These are phyloP conservation scores for Aspergillus fumigatiaffinis DNA, from an alignment of 2,329 filamentous ascomycete species.

Conservation along the genomic window DNA sequence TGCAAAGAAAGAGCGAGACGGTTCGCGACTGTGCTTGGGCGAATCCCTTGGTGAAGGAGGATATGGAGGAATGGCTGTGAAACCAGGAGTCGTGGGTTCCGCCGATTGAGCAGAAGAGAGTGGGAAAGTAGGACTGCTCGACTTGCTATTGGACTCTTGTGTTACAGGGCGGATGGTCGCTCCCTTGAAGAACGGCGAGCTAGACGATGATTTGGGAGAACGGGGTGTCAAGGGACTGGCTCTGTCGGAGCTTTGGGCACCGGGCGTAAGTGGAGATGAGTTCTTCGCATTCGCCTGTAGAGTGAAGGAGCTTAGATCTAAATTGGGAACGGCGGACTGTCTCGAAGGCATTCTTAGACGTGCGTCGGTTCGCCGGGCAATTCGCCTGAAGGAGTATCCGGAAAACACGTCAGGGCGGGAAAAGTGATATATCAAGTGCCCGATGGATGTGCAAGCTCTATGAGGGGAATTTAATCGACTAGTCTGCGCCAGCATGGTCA, in stretches of 20 bases:
- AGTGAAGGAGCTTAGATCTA: conserved; percentile 34
- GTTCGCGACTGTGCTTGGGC: conserved; percentile 41
- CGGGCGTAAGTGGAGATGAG: conserved; percentile 31
- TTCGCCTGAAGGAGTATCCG: background rate
- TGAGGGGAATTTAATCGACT: background rate
- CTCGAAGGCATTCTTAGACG: conserved; percentile 33
- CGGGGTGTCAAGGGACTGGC: conserved; percentile 35
- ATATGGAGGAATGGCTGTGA: conserved; percentile 45
- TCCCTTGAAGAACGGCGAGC: conserved; percentile 35
- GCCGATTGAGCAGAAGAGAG: conserved; percentile 24
- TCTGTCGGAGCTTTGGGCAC: conserved; percentile 33
- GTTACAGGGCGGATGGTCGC: conserved; percentile 41
- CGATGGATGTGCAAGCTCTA: background rate
- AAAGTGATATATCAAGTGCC: conserved; percentile 2
- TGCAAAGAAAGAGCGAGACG: conserved; percentile 45
- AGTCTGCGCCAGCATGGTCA: background rate
- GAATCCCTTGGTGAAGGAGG: conserved; percentile 41
- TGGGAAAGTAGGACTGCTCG: conserved; percentile 25
- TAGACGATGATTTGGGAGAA: conserved; percentile 36
- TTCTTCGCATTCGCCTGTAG: conserved; percentile 27
- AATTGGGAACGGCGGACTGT: conserved; percentile 34
- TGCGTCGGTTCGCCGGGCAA: conserved; percentile 7
- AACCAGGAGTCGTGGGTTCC: conserved; percentile 37
- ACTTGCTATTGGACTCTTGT: conserved; percentile 30
- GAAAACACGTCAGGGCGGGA: conserved; percentile 1